phyloP scores from a whole-genome alignment of 2,329 filamentous ascomycete species.

The Davidsoniella eucalypti region DNA sequence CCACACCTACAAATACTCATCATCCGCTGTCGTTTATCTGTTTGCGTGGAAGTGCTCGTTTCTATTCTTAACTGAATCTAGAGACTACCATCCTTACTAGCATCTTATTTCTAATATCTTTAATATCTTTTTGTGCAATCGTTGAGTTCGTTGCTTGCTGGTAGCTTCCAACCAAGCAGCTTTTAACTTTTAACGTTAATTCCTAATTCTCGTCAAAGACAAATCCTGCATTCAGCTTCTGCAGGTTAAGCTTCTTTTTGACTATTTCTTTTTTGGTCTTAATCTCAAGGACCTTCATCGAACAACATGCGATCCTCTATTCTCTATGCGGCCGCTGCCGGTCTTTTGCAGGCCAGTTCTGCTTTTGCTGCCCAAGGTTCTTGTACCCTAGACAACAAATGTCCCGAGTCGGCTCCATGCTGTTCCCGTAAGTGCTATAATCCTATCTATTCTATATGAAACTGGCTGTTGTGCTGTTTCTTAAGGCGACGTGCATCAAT shows the following conservation, averaged over 20 bases:
- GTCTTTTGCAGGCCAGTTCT: not conserved
- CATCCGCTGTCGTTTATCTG: too few relatives aligned
- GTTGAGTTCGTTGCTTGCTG: too few relatives aligned
- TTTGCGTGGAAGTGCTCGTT: too few relatives aligned
- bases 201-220: not conserved
- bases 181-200: too few relatives aligned
- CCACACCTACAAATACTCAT: too few relatives aligned
- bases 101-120: too few relatives aligned
- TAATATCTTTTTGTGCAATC: too few relatives aligned
- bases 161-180: too few relatives aligned
- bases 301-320: constrained; percentile 3
- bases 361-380: constrained; percentile 15
- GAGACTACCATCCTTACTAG: too few relatives aligned
- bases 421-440: constrained; percentile 53
- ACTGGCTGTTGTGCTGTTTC: too few relatives aligned
- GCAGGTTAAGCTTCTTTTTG: not conserved
- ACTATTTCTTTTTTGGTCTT: not conserved
- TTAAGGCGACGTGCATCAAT: too few relatives aligned
- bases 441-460: not conserved
- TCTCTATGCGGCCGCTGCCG: constrained; percentile 4
- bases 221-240: not conserved
- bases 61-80: too few relatives aligned
- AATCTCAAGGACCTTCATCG: not conserved
- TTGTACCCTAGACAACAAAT: constrained; percentile 40
- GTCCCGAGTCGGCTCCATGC: constrained; percentile 57